Conservation (phyloP, 208 protist species). For the Borovskyia barvae region DNA sequence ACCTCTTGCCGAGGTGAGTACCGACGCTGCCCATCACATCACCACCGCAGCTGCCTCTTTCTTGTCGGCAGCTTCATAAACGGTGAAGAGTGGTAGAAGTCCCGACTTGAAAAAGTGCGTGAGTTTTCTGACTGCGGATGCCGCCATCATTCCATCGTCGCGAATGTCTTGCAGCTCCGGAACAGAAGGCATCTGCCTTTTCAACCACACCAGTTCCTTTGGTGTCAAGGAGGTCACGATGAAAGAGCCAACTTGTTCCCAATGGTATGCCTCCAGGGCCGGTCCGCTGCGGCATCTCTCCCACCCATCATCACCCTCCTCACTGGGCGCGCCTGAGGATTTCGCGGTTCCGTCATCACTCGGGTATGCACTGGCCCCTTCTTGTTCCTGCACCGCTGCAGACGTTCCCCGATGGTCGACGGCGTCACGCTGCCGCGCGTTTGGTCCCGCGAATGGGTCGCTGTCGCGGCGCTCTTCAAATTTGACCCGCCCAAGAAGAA, state of each 20-base stretch:
- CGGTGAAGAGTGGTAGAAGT: conserved; percentile 40
- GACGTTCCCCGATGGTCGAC: too few species aligned
- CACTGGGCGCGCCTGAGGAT: background rate
- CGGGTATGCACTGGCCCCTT: background rate
- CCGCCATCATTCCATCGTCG: conserved; percentile 26
- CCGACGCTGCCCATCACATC: too few species aligned
- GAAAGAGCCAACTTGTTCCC: conserved; percentile 43
- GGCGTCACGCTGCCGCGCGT: too few species aligned
- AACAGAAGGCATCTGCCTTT: conserved; percentile 38
- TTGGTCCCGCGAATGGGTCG: too few species aligned
- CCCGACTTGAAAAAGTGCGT: conserved; percentile 29
- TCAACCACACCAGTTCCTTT: conserved; percentile 70
- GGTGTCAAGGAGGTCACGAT: conserved; percentile 21
- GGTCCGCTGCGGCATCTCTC: background rate
- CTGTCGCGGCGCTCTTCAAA: conserved; percentile 35
- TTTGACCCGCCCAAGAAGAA: conserved; percentile 51
- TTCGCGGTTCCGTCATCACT: background rate
- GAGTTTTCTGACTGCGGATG: conserved; percentile 23
- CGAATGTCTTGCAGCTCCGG: conserved; percentile 53
- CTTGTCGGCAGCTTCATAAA: conserved; percentile 5
- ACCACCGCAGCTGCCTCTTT: too few species aligned
- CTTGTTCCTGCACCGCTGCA: conserved; percentile 16
- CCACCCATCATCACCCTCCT: background rate
- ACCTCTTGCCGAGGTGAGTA: too few species aligned
- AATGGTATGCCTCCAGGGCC: background rate